phyloP scores from a whole-genome alignment of 2,329 filamentous ascomycete genomes.

The Sporothrix brasiliensis region DNA sequence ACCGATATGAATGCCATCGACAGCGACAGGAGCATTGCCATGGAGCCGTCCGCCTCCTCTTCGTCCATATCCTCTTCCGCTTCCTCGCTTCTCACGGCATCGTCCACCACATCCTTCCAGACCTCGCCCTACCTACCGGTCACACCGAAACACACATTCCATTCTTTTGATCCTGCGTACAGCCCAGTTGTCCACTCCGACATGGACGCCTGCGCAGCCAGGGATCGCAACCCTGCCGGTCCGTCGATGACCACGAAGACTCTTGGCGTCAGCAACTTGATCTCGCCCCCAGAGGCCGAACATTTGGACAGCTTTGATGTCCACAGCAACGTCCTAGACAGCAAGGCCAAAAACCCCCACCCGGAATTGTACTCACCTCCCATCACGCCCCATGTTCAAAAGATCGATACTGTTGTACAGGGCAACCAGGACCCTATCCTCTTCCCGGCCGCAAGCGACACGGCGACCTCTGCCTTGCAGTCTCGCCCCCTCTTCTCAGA shows the following conservation, averaged over 20 bases:
- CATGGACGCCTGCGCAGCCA: background rate
- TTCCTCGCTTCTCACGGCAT: conserved; percentile 16
- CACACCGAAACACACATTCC: conserved; percentile 18
- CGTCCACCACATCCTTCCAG: conserved; percentile 6
- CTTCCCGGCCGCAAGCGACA: conserved; percentile 48
- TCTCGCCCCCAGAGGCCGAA: conserved; percentile 64
- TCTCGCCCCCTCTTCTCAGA: conserved; percentile 57
- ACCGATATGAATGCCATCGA: background rate
- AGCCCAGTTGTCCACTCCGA: background rate
- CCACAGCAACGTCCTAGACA: background rate
- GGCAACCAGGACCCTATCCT: conserved; percentile 57
- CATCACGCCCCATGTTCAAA: conserved; percentile 53
- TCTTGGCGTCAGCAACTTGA: conserved; percentile 57
- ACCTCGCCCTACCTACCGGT: conserved; percentile 20
- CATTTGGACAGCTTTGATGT: conserved; percentile 55
- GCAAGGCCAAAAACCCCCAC: background rate
- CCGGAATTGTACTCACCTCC: conserved; percentile 57
- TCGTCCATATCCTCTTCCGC: conserved; percentile 26
- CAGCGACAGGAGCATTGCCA: conserved; percentile 28
- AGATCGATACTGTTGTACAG: conserved; percentile 24
- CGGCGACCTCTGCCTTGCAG: conserved; percentile 44
- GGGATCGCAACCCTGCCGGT: background rate
- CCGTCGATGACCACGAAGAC: conserved; percentile 45
- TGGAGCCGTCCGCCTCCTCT: conserved; percentile 34
- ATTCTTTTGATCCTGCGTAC: background rate